Conservation (phyloP, 2,329 filamentous ascomycete genomes). For the Cylindrodendrum hubeiense region DNA sequence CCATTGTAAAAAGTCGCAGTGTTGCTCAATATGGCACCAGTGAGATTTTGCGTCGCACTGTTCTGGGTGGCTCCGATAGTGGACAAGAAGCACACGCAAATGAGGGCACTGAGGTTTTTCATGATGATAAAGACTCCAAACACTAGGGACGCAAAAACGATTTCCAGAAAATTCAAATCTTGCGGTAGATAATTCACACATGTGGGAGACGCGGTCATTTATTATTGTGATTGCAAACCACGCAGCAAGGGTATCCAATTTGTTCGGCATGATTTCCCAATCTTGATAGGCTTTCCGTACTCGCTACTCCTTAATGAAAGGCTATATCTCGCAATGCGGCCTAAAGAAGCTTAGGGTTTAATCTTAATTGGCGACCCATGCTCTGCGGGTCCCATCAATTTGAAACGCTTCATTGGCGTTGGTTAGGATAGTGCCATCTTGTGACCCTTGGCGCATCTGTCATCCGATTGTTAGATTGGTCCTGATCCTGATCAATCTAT, state of each 20-base stretch:
- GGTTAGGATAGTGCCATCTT: too few species aligned
- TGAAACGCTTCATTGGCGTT: too few species aligned
- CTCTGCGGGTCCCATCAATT: too few species aligned
- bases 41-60: constrained; percentile 6
- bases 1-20: neutral
- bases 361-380: neutral
- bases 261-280: neutral
- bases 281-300: neutral
- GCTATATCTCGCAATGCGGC: too few species aligned
- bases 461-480: too few species aligned
- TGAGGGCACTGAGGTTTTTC: neutral
- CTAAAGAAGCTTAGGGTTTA: neutral
- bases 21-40: neutral
- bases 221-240: neutral
- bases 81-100: constrained; percentile 10
- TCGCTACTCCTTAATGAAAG: neutral
- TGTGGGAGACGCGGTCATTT: neutral
- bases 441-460: too few species aligned
- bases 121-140: neutral
- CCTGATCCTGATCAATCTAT: too few species aligned
- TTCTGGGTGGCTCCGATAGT: neutral
- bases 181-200: neutral
- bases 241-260: neutral
- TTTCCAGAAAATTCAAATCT: neutral
- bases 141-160: neutral